Evolutionary conservation across 129 eudicot genomes (phyloP), one percentile per base, ranked within the genome.

Genomic region (Flaveria sonorensis): DNA sequence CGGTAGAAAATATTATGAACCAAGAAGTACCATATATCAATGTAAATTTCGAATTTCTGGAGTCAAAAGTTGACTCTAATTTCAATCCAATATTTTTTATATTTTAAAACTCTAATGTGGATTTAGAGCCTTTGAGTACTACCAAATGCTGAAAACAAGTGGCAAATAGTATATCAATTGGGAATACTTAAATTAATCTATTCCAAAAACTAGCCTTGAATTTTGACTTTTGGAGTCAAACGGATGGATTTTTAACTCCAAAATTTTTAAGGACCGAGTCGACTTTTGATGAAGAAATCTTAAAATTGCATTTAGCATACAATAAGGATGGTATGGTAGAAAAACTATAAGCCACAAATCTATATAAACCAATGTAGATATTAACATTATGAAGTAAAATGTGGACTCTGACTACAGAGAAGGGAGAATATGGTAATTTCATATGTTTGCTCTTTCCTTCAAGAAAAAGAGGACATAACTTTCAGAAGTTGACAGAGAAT

Each of bases 401-500:
- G 26, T 23, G 6, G 73, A 72, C 67, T 60, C 16, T n/a, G 21
- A 13, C 43, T 15, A 21, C 42, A 68, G 7, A 71, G 65, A 70
- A 63, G 43, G 64, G 72, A 26, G 52, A 73, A 65, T 24, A 73
- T 66, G 77, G 71, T 59, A 78, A 69, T 69, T 23, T 68, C 74
- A 68, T 42, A 57, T 53, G 57, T 43, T 59, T 16, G 46, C 45
- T 40, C 69, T 21, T 71, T 32, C 66, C 32, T 72, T 71, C 16
- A 71, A 50, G 43, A 1, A 69, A 46, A 40, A 51, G 36, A 71
- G 16, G 16, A 50, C 36, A 71, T 71, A 24, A 39, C 46, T 66
- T 66, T 68, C 59, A 72, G 73, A 39, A 63, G 68, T 39, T 79
- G 78, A 63, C 69, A 77, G 73, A 72, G 68, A 72, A 72, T 79